Evolutionary conservation across 1,284 basidiomycete genomes (phyloP).

Genomic region (Heterobasidion occidentale): DNA sequence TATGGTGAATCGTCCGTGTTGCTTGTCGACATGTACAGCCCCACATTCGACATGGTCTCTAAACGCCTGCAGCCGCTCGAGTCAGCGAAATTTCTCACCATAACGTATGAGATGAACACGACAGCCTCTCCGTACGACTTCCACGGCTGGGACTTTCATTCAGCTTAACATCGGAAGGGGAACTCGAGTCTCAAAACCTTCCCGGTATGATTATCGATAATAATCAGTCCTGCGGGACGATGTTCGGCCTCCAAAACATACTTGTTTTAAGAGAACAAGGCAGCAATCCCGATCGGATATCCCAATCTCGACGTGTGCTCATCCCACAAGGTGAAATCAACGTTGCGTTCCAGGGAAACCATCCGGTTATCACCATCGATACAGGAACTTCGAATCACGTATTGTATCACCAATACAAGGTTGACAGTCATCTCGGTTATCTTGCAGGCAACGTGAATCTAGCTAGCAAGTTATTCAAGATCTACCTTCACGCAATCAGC

Average conservation of each 20-base stretch:
- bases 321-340: conserved; percentile 26
- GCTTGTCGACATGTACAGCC: conserved; percentile 24
- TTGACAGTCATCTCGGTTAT: conserved; percentile 30
- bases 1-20: not conserved
- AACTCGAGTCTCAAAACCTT: conserved; percentile 26
- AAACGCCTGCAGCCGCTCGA: conserved; percentile 24
- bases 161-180: conserved; percentile 15
- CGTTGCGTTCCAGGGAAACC: not conserved
- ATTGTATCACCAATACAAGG: conserved; percentile 23
- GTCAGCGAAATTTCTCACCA: conserved; percentile 7
- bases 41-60: conserved; percentile 24
- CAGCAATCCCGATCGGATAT: conserved; percentile 1
- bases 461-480: conserved; percentile 27
- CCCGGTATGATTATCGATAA: conserved; percentile 26
- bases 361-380: conserved; percentile 9
- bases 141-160: conserved; percentile 31
- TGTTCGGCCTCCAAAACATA: conserved; percentile 31
- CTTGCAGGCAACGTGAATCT: conserved; percentile 25
- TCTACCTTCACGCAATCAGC: conserved; percentile 39
- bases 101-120: not conserved
- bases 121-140: conserved; percentile 12
- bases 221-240: conserved; percentile 26
- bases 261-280: conserved; percentile 27
- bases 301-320: conserved; percentile 20
- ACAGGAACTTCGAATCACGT: not conserved